A percentile compares a stretch with the other conserved stretches of the same genome.
These are phyloP conservation scores for Paramarasmius palmivorus DNA, from an alignment of 1,284 basidiomycete species.

Conservation along the genomic window DNA sequence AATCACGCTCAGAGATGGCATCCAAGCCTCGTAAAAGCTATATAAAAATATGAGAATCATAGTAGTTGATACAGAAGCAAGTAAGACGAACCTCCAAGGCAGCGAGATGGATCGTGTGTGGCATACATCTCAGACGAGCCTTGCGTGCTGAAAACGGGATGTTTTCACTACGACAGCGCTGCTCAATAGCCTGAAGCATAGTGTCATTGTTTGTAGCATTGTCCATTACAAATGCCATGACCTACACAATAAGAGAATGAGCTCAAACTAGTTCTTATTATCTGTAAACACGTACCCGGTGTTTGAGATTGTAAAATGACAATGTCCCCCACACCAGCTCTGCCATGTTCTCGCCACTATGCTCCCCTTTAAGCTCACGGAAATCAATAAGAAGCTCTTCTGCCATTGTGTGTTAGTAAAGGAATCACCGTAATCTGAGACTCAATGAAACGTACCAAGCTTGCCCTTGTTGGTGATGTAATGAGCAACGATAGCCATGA, in stretches of 20 bases:
- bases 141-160: conserved; percentile 3
- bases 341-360: conserved; percentile 34
- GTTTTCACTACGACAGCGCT: background rate
- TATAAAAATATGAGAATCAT: background rate
- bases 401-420: too few relatives aligned
- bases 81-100: conserved; percentile 8
- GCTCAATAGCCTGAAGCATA: background rate
- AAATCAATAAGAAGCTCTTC: conserved; percentile 25
- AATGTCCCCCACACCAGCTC: conserved; percentile 29
- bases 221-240: conserved; percentile 9
- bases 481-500: conserved; percentile 25
- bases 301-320: too few relatives aligned
- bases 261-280: background rate
- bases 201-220: conserved; percentile 5
- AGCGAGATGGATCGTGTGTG: conserved; percentile 12
- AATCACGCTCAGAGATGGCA: too few relatives aligned
- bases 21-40: background rate
- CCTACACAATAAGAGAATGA: background rate
- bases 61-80: too few relatives aligned
- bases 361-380: conserved; percentile 28
- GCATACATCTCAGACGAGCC: conserved; percentile 9
- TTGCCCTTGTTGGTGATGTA: conserved; percentile 20
- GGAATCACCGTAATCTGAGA: background rate
- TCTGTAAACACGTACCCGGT: conserved; percentile 17
- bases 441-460: conserved; percentile 10